phyloP scores from a whole-genome alignment of 2,329 filamentous ascomycete genomes.

The Penicillium psychrosexuale region DNA sequence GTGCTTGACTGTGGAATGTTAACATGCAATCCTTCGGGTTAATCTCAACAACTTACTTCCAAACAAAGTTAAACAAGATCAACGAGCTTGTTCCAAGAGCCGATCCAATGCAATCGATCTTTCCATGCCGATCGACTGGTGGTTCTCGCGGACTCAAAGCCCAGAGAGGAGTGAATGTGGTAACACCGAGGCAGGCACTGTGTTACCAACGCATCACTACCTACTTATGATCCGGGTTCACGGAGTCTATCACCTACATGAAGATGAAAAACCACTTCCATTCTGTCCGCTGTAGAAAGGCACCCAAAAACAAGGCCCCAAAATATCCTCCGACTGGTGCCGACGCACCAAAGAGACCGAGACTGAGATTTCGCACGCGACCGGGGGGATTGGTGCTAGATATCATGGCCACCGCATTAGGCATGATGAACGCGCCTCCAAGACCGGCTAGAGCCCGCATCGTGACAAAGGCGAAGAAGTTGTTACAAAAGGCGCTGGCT shows the following conservation, averaged over 20 bases:
- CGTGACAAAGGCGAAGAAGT: slow-evolving; percentile 44
- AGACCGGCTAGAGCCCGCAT: slow-evolving; percentile 50
- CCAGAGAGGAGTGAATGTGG: slow-evolving; percentile 25
- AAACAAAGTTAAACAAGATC: slow-evolving; percentile 52
- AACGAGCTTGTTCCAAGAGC: slow-evolving; percentile 41
- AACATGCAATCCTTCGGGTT: neutral
- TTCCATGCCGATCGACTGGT: slow-evolving; percentile 37
- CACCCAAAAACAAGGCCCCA: slow-evolving; percentile 41
- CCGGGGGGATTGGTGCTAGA: slow-evolving; percentile 50
- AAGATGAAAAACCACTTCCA: slow-evolving; percentile 47
- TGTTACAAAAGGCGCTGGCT: slow-evolving; percentile 48
- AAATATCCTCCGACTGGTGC: slow-evolving; percentile 49
- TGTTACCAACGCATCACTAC: neutral
- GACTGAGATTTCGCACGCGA: slow-evolving; percentile 43
- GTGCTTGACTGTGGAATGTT: slow-evolving; percentile 37
- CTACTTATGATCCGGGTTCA: neutral
- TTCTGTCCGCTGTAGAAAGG: slow-evolving; percentile 36
- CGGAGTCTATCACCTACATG: slow-evolving; percentile 26
- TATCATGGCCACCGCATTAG: slow-evolving; percentile 53
- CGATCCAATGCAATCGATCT: slow-evolving; percentile 43
- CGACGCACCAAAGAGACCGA: slow-evolving; percentile 49
- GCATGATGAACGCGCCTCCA: slow-evolving; percentile 52
- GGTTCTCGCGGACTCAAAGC: slow-evolving; percentile 29
- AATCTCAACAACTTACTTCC: slow-evolving; percentile 44
- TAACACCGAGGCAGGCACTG: slow-evolving; percentile 24